Evolutionary conservation across 1,284 basidiomycete species (phyloP).

Genomic region (Neonothopanus nambi): DNA sequence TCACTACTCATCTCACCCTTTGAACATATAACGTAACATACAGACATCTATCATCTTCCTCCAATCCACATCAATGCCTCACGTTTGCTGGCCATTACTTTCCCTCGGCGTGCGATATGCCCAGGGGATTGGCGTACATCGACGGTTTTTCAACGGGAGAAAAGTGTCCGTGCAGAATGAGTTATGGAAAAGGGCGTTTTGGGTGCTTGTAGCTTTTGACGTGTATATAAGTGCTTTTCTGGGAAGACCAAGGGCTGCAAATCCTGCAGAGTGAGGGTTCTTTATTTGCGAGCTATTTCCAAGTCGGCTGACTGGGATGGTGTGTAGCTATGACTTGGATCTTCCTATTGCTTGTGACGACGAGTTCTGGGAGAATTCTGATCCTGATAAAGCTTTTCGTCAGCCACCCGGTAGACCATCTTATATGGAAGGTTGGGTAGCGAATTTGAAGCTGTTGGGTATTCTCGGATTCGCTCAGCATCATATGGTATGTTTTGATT

Average conservation of each 20-base stretch:
- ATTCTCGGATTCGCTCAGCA: conserved; percentile 56
- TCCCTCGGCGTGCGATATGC: conserved; percentile 53
- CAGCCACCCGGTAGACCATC: conserved; percentile 50
- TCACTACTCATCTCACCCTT: no score
- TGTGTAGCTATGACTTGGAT: conserved; percentile 56
- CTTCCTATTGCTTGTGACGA: conserved; percentile 64
- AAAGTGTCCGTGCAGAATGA: conserved; percentile 35
- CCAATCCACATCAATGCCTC: conserved; percentile 49
- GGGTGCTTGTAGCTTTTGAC: conserved; percentile 40
- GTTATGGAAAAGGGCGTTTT: conserved; percentile 54
- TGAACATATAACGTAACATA: no score
- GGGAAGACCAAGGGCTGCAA: conserved; percentile 57
- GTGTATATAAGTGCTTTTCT: conserved; percentile 53
- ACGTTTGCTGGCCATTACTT: conserved; percentile 52
- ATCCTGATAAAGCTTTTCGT: conserved; percentile 41
- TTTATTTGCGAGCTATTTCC: no score
- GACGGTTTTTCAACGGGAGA: conserved; percentile 8
- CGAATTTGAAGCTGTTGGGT: conserved; percentile 53
- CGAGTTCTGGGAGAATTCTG: conserved; percentile 56
- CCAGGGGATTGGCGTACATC: conserved; percentile 31
- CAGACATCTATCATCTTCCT: conserved; percentile 28
- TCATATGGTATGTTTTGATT: conserved; percentile 43
- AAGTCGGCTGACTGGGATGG: no score
- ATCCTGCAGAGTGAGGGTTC: conserved; percentile 11
- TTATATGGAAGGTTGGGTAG: conserved; percentile 49